Conservation (phyloP, 176 grass and related monocot genomes). For the Bothriochloa decipiens region DNA sequence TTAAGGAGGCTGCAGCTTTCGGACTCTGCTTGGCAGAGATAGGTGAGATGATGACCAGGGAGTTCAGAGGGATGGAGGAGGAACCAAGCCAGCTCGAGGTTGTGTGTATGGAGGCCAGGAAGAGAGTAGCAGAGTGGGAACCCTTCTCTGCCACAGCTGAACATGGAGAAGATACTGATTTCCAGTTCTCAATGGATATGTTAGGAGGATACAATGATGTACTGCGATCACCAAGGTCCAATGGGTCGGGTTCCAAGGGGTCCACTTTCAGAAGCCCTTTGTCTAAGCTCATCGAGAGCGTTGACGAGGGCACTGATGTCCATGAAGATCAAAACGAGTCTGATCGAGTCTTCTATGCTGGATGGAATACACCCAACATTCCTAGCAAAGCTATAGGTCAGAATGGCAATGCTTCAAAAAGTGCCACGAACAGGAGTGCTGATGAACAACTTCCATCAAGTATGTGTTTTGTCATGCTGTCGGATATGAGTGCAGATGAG, state of each 20-base stretch:
- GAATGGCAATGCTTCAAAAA: conserved; percentile 33
- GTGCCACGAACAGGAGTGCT: conserved; percentile 46
- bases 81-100: conserved; percentile 68
- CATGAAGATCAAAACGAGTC: conserved; percentile 46
- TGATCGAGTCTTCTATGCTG: conserved; percentile 22
- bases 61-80: conserved; percentile 65
- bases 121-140: conserved; percentile 54
- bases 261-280: conserved; percentile 56
- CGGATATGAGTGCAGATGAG: conserved; percentile 62
- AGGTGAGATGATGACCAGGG: conserved; percentile 76
- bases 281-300: conserved; percentile 54
- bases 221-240: conserved; percentile 48
- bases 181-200: conserved; percentile 58
- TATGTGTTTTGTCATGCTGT: conserved; percentile 63
- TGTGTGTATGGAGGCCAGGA: conserved; percentile 69
- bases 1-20: conserved; percentile 58
- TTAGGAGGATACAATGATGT: conserved; percentile 46
- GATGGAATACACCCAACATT: conserved; percentile 15
- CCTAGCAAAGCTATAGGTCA: conserved; percentile 43
- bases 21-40: conserved; percentile 75
- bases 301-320: conserved; percentile 49
- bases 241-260: conserved; percentile 38
- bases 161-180: conserved; percentile 50
- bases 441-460: conserved; percentile 66
- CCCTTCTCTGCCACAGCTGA: conserved; percentile 37